These are phyloP conservation scores for Marchantia paleacea DNA, from an alignment of 225 moss, liverwort and hornwort genomes.

Conservation along the genomic window DNA sequence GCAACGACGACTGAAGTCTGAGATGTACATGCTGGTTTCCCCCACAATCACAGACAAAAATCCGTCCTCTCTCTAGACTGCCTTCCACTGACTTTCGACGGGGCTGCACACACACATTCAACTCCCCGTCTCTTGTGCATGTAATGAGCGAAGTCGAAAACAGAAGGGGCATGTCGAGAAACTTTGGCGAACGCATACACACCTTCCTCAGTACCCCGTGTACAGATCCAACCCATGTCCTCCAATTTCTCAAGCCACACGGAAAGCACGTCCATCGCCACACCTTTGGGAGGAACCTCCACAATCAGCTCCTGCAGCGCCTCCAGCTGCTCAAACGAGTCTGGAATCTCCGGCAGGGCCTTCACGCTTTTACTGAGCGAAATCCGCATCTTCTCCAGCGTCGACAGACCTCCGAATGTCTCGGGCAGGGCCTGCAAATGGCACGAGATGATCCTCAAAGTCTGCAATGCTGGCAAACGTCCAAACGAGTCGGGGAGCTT, in stretches of 20 bases:
- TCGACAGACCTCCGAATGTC: conserved; percentile 8
- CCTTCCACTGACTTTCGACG: not conserved
- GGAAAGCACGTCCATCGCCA: conserved; percentile 18
- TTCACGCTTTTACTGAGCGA: conserved; percentile 10
- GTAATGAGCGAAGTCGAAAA: conserved; percentile 25
- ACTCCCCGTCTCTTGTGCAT: conserved; percentile 27
- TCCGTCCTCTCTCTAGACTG: conserved; percentile 12
- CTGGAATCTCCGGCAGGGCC: conserved; percentile 20
- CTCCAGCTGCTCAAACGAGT: conserved; percentile 21
- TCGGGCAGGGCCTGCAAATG: conserved; percentile 21
- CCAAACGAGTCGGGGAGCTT: conserved; percentile 24
- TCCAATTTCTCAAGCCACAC: conserved; percentile 22
- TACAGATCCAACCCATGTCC: conserved; percentile 25
- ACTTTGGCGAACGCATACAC: conserved; percentile 17
- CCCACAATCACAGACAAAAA: not conserved
- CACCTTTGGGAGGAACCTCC: conserved; percentile 18
- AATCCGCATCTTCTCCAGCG: conserved; percentile 16
- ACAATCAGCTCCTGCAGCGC: conserved; percentile 18
- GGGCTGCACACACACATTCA: conserved; percentile 16
- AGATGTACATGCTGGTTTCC: not conserved
- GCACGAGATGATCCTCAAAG: conserved; percentile 8
- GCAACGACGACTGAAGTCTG: no score
- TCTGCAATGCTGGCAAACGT: not conserved
- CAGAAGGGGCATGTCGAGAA: conserved; percentile 21
- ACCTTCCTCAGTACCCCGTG: conserved; percentile 18